Base-by-base conservation (phyloP, 345 rosid species). In the Populus alba region DNA sequence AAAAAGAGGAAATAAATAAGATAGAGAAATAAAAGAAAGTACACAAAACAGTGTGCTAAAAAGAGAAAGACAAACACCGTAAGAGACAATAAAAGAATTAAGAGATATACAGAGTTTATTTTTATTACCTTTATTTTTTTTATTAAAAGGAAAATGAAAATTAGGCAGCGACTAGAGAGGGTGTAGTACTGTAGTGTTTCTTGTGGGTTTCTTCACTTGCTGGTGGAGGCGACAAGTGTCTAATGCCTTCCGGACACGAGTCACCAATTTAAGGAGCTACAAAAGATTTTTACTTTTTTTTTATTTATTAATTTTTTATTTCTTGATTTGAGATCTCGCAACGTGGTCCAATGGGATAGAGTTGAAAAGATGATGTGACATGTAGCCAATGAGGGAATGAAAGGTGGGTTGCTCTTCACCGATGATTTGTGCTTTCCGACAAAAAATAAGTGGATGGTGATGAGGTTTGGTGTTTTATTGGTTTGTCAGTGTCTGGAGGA, bases 141-240 rank as follows among this genome's bases (percentile, higher is more conserved):
- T 41, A 70, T 81, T 71, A 49, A 65, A 70, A 37, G 62, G 27
- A 68, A 63, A 41, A 23, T 23, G 6, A 29, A 73, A 81, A 77
- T 78, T 47, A 49, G 77, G 31, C 78, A 33, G 77, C 68, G 59
- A 11, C 10, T 16, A 41, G 78, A 22, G 62, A 18, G 65, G 55
- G 85, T 83, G 85, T 87, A 81, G 85, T 78, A 78, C 80, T 83
- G 85, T 87, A 81, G 85, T 78, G 79, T 82, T 63, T 82, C 66
- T 15, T 67, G 75, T 55, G 83, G 67, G 35, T 68, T n/a, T 22
- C 25, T 22, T 37, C 23, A 20, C 68, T 68, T 2, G 84, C 69
- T 71, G 76, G 76, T 61, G 84, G 92, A 85, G 87, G 76, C 91
- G 98, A 94, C 98, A 94, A 85, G 97, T 94, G 97, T 91, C 90